Evolutionary conservation across 164 flowering plant species (phyloP), one percentile per base, ranked within the genome.

Genomic region (Aristolochia californica): DNA sequence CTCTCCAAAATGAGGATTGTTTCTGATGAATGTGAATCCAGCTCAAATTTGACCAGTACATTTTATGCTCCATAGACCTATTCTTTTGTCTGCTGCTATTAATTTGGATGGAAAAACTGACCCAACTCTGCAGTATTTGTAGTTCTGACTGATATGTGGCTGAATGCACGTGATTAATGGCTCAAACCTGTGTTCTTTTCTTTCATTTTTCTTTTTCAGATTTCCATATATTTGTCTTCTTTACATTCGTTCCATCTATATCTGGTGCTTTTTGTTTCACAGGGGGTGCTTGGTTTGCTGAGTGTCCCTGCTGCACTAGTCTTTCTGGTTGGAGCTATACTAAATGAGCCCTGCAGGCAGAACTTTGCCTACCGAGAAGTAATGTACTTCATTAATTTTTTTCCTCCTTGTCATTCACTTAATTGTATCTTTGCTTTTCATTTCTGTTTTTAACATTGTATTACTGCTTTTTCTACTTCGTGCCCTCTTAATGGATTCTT

Each of bases 211-310:
- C 0, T 50, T 15, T 7, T 15, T 22, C 21, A 8, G 16, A 12
- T 8, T 23, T 10, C 5, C 5, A 12, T 23, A 9, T 11, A 22
- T 22, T 2, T 5, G 26, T 2, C 8, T 17, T 10, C 15, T 50
- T 22, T 22, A 2, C 2, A 15, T 53, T 53, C 2, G 20, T 53
- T 16, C 16, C 15, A 47, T 17, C 1, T 47, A 48, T 68, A 48
- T 43, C 24, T 57, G 55, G 56, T 50, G 26, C 55, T 16, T 48
- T 48, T 47, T 61, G 34, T 61, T 70, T 53, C 52, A 34, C 62
- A 91, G 98, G 98, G 98, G 8, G 95, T 85, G 22, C 77, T 74
- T 62, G 95, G 98, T 56, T 56, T 91, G 74, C 70, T 88, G 62
- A 62, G 76, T 14, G 72, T 91, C 64, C 95, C 97, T n/a, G 62